These are phyloP conservation scores for Fusarium sp. DNA, from an alignment of 2,329 filamentous ascomycete species.

Conservation along the genomic window DNA sequence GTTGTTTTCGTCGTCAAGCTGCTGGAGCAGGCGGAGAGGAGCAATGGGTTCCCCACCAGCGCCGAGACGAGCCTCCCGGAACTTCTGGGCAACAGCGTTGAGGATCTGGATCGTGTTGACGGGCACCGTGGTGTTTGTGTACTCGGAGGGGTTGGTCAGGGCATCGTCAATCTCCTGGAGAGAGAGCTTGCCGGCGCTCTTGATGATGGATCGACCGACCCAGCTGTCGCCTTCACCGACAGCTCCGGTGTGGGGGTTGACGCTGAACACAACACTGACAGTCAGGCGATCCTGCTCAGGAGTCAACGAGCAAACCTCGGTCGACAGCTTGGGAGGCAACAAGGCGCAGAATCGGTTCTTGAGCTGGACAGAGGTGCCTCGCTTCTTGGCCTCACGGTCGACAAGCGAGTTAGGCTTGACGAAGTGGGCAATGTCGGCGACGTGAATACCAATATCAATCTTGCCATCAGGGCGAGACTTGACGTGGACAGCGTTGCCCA, in stretches of 20 bases:
- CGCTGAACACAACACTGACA: slow-evolving; percentile 91
- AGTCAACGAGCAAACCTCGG: slow-evolving; percentile 86
- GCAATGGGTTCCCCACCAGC: slow-evolving; percentile 83
- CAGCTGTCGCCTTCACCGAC: slow-evolving; percentile 89
- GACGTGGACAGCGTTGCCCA: slow-evolving; percentile 93
- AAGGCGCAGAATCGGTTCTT: slow-evolving; percentile 90
- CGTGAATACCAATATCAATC: slow-evolving; percentile 94
- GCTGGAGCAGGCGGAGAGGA: slow-evolving; percentile 87
- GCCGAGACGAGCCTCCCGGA: slow-evolving; percentile 87
- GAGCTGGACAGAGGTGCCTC: slow-evolving; percentile 93
- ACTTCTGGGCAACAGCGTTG: slow-evolving; percentile 85
- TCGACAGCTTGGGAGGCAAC: slow-evolving; percentile 85
- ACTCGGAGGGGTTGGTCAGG: slow-evolving; percentile 71
- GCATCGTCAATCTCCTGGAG: slow-evolving; percentile 89
- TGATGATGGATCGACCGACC: slow-evolving; percentile 94
- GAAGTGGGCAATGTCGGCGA: slow-evolving; percentile 95
- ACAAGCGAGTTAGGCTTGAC: slow-evolving; percentile 96
- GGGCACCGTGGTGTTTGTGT: slow-evolving; percentile 72
- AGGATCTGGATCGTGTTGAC: slow-evolving; percentile 84
- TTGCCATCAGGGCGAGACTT: slow-evolving; percentile 85
- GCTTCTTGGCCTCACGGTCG: slow-evolving; percentile 97
- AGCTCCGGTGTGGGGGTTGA: slow-evolving; percentile 81
- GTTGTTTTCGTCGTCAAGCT: slow-evolving; percentile 97
- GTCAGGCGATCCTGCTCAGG: slow-evolving; percentile 91
- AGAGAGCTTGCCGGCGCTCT: slow-evolving; percentile 86